Percentiles rank a stretch among this genome's conserved stretches.
Conservation (phyloP, 108 stramenopile genomes). For the Conticribra guillardii region DNA sequence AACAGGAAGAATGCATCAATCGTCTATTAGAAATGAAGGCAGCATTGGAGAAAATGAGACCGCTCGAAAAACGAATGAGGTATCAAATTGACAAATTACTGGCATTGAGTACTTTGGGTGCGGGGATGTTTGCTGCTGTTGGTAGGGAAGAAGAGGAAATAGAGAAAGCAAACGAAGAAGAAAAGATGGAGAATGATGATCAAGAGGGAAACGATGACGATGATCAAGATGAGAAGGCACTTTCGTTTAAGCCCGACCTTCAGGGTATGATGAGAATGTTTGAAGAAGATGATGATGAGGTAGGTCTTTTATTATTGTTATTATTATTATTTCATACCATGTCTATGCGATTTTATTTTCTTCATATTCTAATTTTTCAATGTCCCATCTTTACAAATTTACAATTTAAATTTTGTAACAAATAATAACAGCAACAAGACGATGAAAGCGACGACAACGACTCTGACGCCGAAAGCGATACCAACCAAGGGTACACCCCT, state of each 20-base stretch:
- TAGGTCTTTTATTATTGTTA: not conserved
- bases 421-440: slow-evolving; percentile 7
- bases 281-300: slow-evolving; percentile 59
- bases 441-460: slow-evolving; percentile 32
- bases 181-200: slow-evolving; percentile 6
- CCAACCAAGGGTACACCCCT: slow-evolving; percentile 3
- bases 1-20: slow-evolving; percentile 33
- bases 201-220: slow-evolving; percentile 25
- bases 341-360: not conserved
- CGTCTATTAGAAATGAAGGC: slow-evolving; percentile 77
- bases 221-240: slow-evolving; percentile 41
- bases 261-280: slow-evolving; percentile 48
- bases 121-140: slow-evolving; percentile 39
- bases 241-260: slow-evolving; percentile 49
- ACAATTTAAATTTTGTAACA: not conserved
- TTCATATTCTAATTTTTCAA: not conserved
- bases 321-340: no score
- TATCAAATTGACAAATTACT: slow-evolving; percentile 89
- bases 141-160: slow-evolving; percentile 41
- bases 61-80: slow-evolving; percentile 82
- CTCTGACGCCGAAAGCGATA: slow-evolving; percentile 14
- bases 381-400: not conserved
- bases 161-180: slow-evolving; percentile 31
- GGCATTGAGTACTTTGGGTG: slow-evolving; percentile 48
- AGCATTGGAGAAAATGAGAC: slow-evolving; percentile 82